Evolutionary conservation across 1,284 basidiomycete species (phyloP).

Genomic region (Microbotryum silenes-acaulis): DNA sequence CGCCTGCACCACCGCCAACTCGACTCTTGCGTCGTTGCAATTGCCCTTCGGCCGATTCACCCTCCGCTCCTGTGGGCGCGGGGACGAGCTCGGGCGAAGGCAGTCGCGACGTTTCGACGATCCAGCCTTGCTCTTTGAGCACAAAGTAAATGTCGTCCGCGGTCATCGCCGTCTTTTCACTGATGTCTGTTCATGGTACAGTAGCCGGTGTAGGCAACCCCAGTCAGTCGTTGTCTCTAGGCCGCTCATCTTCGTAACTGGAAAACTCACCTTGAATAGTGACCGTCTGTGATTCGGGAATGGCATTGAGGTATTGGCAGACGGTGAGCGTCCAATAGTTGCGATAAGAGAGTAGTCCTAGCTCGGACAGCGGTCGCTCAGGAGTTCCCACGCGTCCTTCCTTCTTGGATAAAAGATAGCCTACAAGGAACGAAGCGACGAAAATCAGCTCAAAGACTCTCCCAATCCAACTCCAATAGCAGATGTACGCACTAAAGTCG

Average conservation of each 20-base stretch:
- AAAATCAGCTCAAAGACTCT: no score
- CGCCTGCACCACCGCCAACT: background rate
- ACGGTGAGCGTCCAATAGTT: slow-evolving; percentile 94
- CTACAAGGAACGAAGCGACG: slow-evolving; percentile 44
- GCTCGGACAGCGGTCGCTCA: slow-evolving; percentile 82
- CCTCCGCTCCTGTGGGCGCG: no score
- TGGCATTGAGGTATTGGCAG: slow-evolving; percentile 45
- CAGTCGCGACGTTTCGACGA: slow-evolving; percentile 46
- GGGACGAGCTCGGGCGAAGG: slow-evolving; percentile 4
- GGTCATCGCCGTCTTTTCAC: slow-evolving; percentile 79
- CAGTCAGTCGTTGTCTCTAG: background rate
- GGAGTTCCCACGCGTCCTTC: slow-evolving; percentile 80
- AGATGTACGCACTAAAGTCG: slow-evolving; percentile 76
- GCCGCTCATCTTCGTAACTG: slow-evolving; percentile 8
- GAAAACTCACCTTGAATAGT: slow-evolving; percentile 2
- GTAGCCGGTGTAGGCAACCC: background rate
- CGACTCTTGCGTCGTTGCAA: background rate
- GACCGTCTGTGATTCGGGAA: background rate
- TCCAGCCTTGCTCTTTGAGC: slow-evolving; percentile 70
- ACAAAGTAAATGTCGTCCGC: slow-evolving; percentile 76
- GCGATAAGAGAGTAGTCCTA: slow-evolving; percentile 84
- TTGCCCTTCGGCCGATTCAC: background rate
- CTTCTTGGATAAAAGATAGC: slow-evolving; percentile 92
- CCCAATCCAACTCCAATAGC: background rate
- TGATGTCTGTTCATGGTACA: slow-evolving; percentile 59